These are phyloP conservation scores for Acanthamoeba royreba DNA, from an alignment of 208 protist genomes.

Conservation along the genomic window DNA sequence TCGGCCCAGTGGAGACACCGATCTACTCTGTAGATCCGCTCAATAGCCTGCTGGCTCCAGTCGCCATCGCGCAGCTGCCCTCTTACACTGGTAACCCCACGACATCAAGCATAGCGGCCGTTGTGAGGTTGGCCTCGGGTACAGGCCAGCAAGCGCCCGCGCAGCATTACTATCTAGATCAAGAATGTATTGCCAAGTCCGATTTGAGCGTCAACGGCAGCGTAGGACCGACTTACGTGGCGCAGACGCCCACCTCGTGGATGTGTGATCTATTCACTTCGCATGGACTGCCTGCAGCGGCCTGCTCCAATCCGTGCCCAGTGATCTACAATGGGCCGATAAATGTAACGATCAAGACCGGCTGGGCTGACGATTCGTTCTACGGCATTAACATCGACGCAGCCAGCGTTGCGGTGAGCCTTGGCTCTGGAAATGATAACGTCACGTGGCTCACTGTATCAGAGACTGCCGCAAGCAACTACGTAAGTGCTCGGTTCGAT, in stretches of 20 bases:
- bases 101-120: no score
- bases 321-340: neutral
- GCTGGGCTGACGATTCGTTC: neutral
- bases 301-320: neutral
- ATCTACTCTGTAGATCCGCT: neutral
- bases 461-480: neutral
- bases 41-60: neutral
- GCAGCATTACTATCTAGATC: slow-evolving; percentile 1
- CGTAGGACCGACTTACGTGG: neutral
- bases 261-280: neutral
- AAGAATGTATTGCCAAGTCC: neutral
- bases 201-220: neutral
- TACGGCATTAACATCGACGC: neutral
- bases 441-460: neutral
- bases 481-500: neutral
- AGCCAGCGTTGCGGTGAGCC: neutral
- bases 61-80: neutral
- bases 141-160: neutral
- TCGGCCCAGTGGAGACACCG: neutral
- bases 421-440: neutral
- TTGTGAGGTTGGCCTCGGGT: neutral
- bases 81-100: no score
- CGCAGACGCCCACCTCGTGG: neutral
- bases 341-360: neutral
- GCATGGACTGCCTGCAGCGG: neutral